Evolutionary conservation across 768 basidiomycete species (phyloP).

Genomic region (Dioszegia hungarica): DNA sequence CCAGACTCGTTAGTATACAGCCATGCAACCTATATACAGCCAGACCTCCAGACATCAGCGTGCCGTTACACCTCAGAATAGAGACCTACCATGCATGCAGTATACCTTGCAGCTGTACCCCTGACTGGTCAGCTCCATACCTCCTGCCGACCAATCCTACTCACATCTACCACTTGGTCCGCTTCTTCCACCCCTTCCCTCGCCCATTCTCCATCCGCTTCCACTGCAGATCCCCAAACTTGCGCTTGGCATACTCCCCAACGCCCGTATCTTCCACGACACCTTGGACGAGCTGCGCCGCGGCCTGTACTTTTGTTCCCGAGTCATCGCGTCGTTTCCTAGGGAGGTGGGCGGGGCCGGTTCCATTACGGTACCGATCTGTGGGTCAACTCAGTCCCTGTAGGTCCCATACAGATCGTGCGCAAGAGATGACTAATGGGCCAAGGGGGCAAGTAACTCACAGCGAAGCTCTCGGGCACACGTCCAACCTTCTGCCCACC

Average conservation of each 20-base stretch:
- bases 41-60: no score
- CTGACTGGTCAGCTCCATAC: background rate
- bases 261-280: constrained; percentile 35
- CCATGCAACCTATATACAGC: no score
- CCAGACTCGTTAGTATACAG: no score
- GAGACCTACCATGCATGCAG: constrained; percentile 6
- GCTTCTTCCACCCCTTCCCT: constrained; percentile 48
- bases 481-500: constrained; percentile 34
- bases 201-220: constrained; percentile 46
- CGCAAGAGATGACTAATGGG: no score
- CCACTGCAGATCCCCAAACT: constrained; percentile 45
- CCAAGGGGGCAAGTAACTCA: constrained; percentile 23
- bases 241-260: constrained; percentile 45
- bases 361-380: constrained; percentile 47
- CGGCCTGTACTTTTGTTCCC: constrained; percentile 38
- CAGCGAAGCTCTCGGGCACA: constrained; percentile 45
- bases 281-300: constrained; percentile 38
- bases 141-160: background rate
- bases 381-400: no score
- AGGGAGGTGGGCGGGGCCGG: constrained; percentile 38
- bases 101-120: no score
- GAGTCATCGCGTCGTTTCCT: constrained; percentile 35
- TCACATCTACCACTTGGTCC: constrained; percentile 34
- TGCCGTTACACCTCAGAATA: no score
- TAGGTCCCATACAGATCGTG: no score